Conservation (phyloP, 345 rosid genomes). For the Euphorbia pulcherrima region DNA sequence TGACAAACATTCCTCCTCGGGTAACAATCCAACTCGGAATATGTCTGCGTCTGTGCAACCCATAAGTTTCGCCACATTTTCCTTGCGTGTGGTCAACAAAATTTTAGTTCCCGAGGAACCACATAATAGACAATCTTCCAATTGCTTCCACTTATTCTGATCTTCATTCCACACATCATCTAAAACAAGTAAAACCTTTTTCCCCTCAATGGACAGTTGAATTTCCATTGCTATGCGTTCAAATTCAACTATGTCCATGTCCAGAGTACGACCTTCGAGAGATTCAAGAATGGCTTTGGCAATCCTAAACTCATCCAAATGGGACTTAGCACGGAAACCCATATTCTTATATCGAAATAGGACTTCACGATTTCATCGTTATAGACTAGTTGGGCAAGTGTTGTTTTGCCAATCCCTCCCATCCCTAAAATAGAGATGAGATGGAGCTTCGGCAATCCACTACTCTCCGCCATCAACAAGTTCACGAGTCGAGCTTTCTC, state of each 20-base stretch:
- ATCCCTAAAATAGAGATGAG: too few relatives aligned
- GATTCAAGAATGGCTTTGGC: conserved; percentile 2
- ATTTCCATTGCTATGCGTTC: neutral
- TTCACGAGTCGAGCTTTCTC: too few relatives aligned
- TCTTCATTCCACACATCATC: conserved; percentile 12
- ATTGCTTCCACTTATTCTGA: neutral
- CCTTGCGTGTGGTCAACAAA: neutral
- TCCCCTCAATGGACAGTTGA: too few relatives aligned
- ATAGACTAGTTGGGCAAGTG: too few relatives aligned
- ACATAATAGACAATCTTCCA: neutral
- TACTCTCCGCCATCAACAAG: too few relatives aligned
- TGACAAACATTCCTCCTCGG: neutral
- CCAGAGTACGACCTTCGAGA: fast-evolving
- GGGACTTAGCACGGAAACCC: conserved; percentile 17
- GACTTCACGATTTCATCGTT: too few relatives aligned
- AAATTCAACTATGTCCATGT: neutral
- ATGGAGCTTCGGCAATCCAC: too few relatives aligned
- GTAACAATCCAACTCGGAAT: too few relatives aligned
- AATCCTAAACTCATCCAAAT: neutral
- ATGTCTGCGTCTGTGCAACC: neutral
- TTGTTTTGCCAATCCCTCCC: too few relatives aligned
- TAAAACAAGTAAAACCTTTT: neutral
- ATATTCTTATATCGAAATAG: conserved; percentile 1
- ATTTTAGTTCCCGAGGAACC: neutral
- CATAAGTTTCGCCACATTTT: neutral